phyloP scores from a whole-genome alignment of 2,329 filamentous ascomycete genomes.

The Thelonectria discophora region DNA sequence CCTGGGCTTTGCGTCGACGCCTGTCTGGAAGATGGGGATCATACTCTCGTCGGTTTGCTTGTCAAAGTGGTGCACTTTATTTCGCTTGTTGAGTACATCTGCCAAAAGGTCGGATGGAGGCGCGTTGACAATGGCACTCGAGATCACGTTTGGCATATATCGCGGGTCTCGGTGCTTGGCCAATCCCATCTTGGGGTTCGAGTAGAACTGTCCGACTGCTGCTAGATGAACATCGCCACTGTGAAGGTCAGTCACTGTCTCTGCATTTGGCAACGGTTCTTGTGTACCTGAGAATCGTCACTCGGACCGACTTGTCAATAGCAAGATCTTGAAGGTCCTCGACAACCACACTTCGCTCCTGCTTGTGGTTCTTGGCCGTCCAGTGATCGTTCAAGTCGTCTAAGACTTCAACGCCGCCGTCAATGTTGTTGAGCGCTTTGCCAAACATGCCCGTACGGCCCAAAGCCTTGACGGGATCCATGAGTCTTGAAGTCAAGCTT shows the following conservation, averaged over 20 bases:
- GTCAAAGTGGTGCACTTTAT: slow-evolving; percentile 79
- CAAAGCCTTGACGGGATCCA: slow-evolving; percentile 90
- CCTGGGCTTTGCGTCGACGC: slow-evolving; percentile 86
- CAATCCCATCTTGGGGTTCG: slow-evolving; percentile 80
- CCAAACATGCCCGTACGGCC: slow-evolving; percentile 84
- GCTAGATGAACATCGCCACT: slow-evolving; percentile 94
- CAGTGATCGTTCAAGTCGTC: slow-evolving; percentile 97
- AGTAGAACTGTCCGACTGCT: slow-evolving; percentile 94
- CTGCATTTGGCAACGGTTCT: background rate
- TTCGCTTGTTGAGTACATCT: slow-evolving; percentile 91
- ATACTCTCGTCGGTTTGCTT: slow-evolving; percentile 90
- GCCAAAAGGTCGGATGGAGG: slow-evolving; percentile 89
- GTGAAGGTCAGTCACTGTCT: background rate
- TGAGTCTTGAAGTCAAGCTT: slow-evolving; percentile 81
- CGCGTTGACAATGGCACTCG: slow-evolving; percentile 92
- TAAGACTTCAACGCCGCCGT: slow-evolving; percentile 89
- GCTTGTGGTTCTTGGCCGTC: slow-evolving; percentile 95
- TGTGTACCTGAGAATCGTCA: slow-evolving; percentile 81
- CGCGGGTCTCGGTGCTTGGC: slow-evolving; percentile 91
- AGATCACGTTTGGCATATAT: slow-evolving; percentile 96
- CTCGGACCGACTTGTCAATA: slow-evolving; percentile 87
- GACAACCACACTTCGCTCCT: slow-evolving; percentile 85
- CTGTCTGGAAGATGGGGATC: slow-evolving; percentile 90
- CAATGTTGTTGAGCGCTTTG: slow-evolving; percentile 84
- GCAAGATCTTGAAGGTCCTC: slow-evolving; percentile 94